Conservation (phyloP, 2,329 filamentous ascomycete species). For the Triangularia setosa region DNA sequence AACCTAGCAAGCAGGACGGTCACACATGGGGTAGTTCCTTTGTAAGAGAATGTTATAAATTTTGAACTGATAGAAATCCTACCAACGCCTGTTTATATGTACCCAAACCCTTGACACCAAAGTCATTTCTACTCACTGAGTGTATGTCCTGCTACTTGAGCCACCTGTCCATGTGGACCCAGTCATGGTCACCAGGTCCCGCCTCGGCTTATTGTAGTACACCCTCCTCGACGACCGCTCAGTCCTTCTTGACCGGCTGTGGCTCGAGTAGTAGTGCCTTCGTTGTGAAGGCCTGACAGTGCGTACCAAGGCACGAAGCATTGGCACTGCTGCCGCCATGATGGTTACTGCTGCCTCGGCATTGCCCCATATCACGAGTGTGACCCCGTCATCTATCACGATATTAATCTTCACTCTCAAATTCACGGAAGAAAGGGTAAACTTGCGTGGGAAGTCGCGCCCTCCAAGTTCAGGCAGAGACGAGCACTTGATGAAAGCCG, state of each 20-base stretch:
- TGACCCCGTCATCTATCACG: constrained; percentile 21
- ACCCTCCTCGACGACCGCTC: constrained; percentile 14
- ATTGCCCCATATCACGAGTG: constrained; percentile 25
- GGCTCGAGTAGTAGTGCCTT: neutral
- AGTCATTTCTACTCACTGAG: neutral
- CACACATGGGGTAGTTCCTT: too few relatives aligned
- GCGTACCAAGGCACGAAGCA: constrained; percentile 21
- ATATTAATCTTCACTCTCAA: neutral
- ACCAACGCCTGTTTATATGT: neutral
- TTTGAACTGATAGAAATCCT: neutral
- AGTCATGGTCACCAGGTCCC: constrained; percentile 24
- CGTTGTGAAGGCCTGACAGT: constrained; percentile 4
- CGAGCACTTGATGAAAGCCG: constrained; percentile 26
- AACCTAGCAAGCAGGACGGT: too few relatives aligned
- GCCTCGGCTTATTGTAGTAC: constrained; percentile 22
- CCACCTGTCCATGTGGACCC: constrained; percentile 20
- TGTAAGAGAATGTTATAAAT: neutral
- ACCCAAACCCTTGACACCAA: neutral
- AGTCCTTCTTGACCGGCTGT: constrained; percentile 8
- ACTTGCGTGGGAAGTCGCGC: constrained; percentile 23
- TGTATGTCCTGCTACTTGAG: neutral
- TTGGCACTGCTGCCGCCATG: constrained; percentile 26
- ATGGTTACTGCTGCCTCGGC: constrained; percentile 25
- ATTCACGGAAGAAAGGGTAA: neutral
- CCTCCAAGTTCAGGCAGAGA: constrained; percentile 22